Evolutionary conservation across 1,139 yeast genomes (phyloP), one percentile per base, ranked within the genome.

Genomic region (Debaryomyces subglobosus): DNA sequence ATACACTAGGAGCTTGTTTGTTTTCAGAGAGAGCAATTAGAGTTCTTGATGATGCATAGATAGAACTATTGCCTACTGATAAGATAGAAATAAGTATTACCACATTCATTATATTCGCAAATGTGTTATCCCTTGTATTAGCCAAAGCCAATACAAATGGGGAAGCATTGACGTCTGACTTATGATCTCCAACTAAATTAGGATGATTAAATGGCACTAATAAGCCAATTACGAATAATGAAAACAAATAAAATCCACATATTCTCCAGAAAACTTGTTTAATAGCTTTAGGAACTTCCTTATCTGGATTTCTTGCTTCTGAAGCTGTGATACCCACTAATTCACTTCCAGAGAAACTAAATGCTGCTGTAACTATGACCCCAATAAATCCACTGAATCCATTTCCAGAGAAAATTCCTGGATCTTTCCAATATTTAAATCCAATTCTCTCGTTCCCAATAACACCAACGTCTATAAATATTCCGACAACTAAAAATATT

Each of bases 61-160:
- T 67, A 5, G 67, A 55, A 1, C 68, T 55, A 25, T 64, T 63
- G 7, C 64, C 69, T 24, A 66, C 70, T 6, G 70, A 65, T 21
- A 65, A 53, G 25, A 65, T 65, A 3, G 69, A 57, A 13, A 65
- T 49, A 41, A 67, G 53, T 41, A 67, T 65, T 8, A 67, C 68
- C 4, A 57, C 62, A 45, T 67, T 67, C 62, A 67, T 63, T 16
- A 64, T 58, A n/a, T 64, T 59, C 2, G 69, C 67, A 32, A 67
- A 55, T 1, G 60, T 59, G 43, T 52, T 53, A 44, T 59, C 56
- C 15, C 60, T 45, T 54, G 61, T 42, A 42, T 44, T 39, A 50
- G 57, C 33, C 20, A 44, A 21, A 32, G 77, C 77, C 52, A 72
- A 67, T 20, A 72, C 77, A 56, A 71, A 72, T 2, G 78, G 77